These are phyloP conservation scores for Chenopodium quinoa DNA, from an alignment of 148 eudicot genomes.

Conservation along the genomic window DNA sequence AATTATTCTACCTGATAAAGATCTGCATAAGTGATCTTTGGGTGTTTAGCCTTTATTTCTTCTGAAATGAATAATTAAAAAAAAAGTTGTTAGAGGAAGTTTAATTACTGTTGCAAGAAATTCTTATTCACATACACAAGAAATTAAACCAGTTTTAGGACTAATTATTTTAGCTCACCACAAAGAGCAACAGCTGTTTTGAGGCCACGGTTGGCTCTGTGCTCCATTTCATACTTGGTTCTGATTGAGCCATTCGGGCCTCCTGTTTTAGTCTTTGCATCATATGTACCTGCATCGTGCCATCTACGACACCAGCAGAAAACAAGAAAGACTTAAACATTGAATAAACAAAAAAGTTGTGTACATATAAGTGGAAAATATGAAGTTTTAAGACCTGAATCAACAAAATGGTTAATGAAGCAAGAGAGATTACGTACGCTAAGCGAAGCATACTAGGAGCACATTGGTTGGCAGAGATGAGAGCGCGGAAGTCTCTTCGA, in stretches of 20 bases:
- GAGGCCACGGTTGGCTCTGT: constrained; percentile 60
- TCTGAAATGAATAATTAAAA: constrained; percentile 45
- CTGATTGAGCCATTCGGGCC: constrained; percentile 94
- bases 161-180: constrained; percentile 37
- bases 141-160: too few relatives aligned
- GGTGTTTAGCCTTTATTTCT: constrained; percentile 67
- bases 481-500: constrained; percentile 72
- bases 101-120: background rate
- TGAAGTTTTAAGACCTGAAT: too few relatives aligned
- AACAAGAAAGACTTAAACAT: too few relatives aligned
- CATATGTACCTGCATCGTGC: constrained; percentile 93
- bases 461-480: constrained; percentile 63
- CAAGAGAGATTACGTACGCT: constrained; percentile 42
- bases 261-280: constrained; percentile 77
- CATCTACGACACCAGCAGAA: constrained; percentile 34
- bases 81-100: background rate
- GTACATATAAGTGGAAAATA: too few relatives aligned
- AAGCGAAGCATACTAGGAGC: constrained; percentile 96
- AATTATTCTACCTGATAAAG: constrained; percentile 64
- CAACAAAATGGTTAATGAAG: background rate
- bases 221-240: constrained; percentile 56
- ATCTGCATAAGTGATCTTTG: constrained; percentile 79
- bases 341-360: too few relatives aligned
- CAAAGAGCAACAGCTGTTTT: constrained; percentile 71
- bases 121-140: background rate